Conservation (phyloP, 495 filamentous ascomycete genomes). For the Penicillium lagena region DNA sequence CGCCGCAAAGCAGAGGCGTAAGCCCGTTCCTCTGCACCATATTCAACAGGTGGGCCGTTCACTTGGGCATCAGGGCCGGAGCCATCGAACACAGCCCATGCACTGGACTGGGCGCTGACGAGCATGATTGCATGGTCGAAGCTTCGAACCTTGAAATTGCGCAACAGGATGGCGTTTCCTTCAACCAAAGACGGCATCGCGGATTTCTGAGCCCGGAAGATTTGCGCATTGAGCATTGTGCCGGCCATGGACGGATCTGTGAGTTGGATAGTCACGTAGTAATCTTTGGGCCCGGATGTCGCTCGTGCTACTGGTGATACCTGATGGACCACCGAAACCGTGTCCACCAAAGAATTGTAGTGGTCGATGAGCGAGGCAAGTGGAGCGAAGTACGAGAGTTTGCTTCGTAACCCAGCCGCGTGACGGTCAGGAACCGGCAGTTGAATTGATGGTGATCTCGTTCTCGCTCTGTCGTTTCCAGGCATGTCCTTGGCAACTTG, state of each 20-base stretch:
- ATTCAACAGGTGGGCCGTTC: constrained; percentile 60
- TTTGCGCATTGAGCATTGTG: constrained; percentile 46
- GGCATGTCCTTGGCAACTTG: background rate
- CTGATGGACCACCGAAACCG: constrained; percentile 61
- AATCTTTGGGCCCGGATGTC: constrained; percentile 62
- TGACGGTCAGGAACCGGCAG: constrained; percentile 20
- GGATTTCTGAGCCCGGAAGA: constrained; percentile 68
- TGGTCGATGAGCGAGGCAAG: constrained; percentile 58
- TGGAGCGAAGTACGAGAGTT: constrained; percentile 59
- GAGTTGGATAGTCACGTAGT: constrained; percentile 59
- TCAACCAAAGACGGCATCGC: constrained; percentile 60
- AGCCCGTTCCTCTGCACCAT: constrained; percentile 49
- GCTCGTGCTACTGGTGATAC: constrained; percentile 50
- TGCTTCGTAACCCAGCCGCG: constrained; percentile 50
- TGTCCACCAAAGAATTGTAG: constrained; percentile 49
- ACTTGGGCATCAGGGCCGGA: constrained; percentile 39
- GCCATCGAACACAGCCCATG: constrained; percentile 59
- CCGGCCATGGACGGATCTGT: constrained; percentile 56
- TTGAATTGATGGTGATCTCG: background rate
- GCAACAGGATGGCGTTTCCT: constrained; percentile 73
- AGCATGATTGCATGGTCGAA: constrained; percentile 39
- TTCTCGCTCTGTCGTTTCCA: background rate
- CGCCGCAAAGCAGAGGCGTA: constrained; percentile 48
- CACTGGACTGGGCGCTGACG: constrained; percentile 41
- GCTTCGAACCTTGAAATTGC: constrained; percentile 61